phyloP scores from a whole-genome alignment of 306 rosid species.

The Dryas drummondii region DNA sequence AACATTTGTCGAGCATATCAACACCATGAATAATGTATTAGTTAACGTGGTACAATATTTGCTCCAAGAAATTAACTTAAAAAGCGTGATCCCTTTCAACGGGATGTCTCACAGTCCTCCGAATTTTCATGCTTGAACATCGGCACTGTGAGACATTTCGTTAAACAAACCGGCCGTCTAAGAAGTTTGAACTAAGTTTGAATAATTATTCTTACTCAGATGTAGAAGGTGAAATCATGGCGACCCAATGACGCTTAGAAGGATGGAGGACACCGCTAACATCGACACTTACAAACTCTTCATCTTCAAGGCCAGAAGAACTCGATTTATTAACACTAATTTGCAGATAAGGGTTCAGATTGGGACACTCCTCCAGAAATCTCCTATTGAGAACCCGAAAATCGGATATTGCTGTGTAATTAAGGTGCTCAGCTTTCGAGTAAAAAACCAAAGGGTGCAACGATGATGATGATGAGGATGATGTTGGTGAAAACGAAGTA shows the following conservation, averaged over 20 bases:
- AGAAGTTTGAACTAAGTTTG: too few species aligned
- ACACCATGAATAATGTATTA: neutral
- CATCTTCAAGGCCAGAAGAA: conserved; percentile 43
- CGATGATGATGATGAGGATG: conserved; percentile 2
- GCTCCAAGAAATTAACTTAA: too few species aligned
- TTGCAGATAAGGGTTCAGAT: conserved; percentile 26
- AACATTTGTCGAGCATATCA: neutral
- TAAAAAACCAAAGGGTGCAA: conserved; percentile 29
- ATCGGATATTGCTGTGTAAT: conserved; percentile 64
- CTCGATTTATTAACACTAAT: conserved; percentile 31
- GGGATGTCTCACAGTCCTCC: too few species aligned
- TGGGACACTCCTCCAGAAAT: conserved; percentile 38
- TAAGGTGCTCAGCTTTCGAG: conserved; percentile 44
- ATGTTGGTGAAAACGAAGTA: neutral
- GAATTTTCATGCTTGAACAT: too few species aligned
- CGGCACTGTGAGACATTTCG: too few species aligned
- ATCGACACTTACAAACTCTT: conserved; percentile 50
- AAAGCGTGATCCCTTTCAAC: too few species aligned
- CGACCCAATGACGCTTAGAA: conserved; percentile 58
- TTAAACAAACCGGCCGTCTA: too few species aligned
- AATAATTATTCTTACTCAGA: conserved; percentile 49
- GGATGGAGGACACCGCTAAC: conserved; percentile 57
- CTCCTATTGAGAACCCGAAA: conserved; percentile 65
- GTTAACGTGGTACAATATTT: neutral
- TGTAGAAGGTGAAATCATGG: conserved; percentile 78